Conservation (phyloP, 805 yeast species). For the Cyberlindnera samutprakarnensis region DNA sequence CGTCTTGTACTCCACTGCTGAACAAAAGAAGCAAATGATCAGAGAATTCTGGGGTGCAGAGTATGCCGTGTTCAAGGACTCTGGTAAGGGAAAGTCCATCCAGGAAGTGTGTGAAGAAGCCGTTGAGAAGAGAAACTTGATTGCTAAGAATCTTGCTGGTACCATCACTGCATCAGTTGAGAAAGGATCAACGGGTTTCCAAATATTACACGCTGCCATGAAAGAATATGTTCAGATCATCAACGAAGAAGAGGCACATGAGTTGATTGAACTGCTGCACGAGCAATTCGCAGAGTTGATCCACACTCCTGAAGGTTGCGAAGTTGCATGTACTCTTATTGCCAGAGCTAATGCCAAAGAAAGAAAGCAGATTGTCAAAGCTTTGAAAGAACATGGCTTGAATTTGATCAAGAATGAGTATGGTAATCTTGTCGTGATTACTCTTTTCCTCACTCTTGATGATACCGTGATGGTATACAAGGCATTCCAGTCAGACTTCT, state of each 20-base stretch:
- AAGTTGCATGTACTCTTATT: slow-evolving; percentile 76
- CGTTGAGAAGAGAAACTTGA: slow-evolving; percentile 70
- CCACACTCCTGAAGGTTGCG: slow-evolving; percentile 91
- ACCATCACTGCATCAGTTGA: slow-evolving; percentile 87
- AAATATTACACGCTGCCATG: slow-evolving; percentile 94
- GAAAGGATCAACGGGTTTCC: slow-evolving; percentile 95
- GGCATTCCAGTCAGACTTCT: slow-evolving; percentile 56
- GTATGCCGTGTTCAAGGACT: slow-evolving; percentile 81
- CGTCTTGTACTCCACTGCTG: slow-evolving; percentile 75
- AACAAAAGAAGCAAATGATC: slow-evolving; percentile 84
- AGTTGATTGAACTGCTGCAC: slow-evolving; percentile 71
- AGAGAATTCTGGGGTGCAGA: slow-evolving; percentile 97
- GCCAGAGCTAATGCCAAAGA: slow-evolving; percentile 88
- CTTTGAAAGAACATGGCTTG: slow-evolving; percentile 68
- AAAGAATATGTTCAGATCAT: slow-evolving; percentile 74
- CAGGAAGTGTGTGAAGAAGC: slow-evolving; percentile 58
- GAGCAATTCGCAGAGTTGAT: slow-evolving; percentile 93
- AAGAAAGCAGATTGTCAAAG: slow-evolving; percentile 68
- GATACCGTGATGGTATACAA: slow-evolving; percentile 82
- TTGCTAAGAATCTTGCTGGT: slow-evolving; percentile 68
- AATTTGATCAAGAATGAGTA: slow-evolving; percentile 75
- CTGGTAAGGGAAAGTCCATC: slow-evolving; percentile 55
- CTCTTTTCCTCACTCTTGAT: slow-evolving; percentile 81
- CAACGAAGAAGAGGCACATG: slow-evolving; percentile 62
- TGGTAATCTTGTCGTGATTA: slow-evolving; percentile 76